Evolutionary conservation across 768 basidiomycete species (phyloP).

Genomic region (Tremella fuciformis): DNA sequence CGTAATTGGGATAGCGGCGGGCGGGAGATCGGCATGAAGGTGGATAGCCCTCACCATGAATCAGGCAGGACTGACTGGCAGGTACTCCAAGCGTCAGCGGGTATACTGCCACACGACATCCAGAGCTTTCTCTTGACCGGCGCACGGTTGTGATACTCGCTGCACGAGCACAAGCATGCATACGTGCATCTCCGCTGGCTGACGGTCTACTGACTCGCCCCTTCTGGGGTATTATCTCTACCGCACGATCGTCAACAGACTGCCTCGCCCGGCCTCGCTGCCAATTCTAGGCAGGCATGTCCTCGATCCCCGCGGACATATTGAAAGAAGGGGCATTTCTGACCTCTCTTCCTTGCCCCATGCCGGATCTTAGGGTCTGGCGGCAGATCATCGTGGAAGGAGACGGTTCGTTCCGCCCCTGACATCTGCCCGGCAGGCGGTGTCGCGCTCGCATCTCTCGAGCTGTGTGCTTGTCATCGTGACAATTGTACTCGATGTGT

Average conservation of each 20-base stretch:
- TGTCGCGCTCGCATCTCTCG: no score
- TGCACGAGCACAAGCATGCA: no score
- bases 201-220: no score
- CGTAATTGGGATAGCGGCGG: constrained; percentile 87
- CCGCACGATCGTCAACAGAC: not conserved
- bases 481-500: not conserved
- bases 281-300: constrained; percentile 1
- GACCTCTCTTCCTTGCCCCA: constrained; percentile 28
- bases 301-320: constrained; percentile 22
- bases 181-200: no score
- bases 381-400: constrained; percentile 2
- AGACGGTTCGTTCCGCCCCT: constrained; percentile 45
- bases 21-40: constrained; percentile 63
- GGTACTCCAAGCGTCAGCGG: constrained; percentile 27
- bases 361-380: not conserved
- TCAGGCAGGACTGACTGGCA: constrained; percentile 10
- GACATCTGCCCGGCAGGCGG: no score
- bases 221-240: not conserved
- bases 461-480: no score
- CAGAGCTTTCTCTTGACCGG: constrained; percentile 25
- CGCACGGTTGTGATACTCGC: not conserved
- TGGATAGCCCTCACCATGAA: constrained; percentile 42
- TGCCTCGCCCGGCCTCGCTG: constrained; percentile 15
- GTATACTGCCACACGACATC: constrained; percentile 33
- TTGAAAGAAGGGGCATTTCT: constrained; percentile 36